Conservation (phyloP, 2,329 filamentous ascomycete species). For the Penicillium digitatum region DNA sequence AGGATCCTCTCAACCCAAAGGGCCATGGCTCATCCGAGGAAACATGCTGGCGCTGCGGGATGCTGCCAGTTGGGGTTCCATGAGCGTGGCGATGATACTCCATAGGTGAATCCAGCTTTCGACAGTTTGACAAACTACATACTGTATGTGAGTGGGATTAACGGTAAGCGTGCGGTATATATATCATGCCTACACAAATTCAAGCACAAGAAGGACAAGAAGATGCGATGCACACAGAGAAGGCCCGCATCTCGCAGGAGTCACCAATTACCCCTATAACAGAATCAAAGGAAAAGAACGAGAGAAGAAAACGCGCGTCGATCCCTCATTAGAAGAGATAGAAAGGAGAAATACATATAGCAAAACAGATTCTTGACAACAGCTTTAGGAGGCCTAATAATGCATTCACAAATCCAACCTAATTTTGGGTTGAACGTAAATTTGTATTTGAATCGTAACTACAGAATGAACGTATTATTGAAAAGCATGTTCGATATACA, state of each 20-base stretch:
- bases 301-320: too few relatives aligned
- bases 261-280: neutral
- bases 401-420: neutral
- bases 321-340: neutral
- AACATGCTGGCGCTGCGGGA: neutral
- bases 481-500: slow-evolving; percentile 6
- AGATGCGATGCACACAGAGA: too few relatives aligned
- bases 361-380: neutral
- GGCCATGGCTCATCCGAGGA: neutral
- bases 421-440: neutral
- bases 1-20: neutral
- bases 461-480: neutral
- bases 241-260: too few relatives aligned
- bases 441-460: neutral
- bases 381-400: neutral
- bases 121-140: neutral
- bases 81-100: neutral
- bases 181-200: neutral
- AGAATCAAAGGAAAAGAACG: neutral
- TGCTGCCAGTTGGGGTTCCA: neutral
- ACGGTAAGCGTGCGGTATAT: too few relatives aligned
- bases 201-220: too few relatives aligned
- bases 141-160: too few relatives aligned
- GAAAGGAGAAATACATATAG: too few relatives aligned
- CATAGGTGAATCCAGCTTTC: neutral